Evolutionary conservation across 202 grass and related monocot species (phyloP).

Genomic region (Eragrostis tef): DNA sequence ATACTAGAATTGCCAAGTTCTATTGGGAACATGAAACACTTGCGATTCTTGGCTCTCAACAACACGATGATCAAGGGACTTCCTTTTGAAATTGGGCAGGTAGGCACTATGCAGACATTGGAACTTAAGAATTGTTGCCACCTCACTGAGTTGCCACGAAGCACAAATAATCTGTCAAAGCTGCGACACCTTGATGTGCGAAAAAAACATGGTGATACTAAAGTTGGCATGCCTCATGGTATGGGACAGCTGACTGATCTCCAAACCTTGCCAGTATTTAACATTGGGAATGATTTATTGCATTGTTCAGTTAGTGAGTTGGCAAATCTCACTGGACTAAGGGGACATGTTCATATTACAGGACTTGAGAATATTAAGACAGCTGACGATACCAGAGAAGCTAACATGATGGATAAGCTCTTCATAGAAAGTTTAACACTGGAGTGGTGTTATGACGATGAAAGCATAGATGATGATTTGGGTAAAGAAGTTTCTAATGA

Average conservation of each 20-base stretch:
- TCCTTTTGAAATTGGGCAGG: constrained; percentile 35
- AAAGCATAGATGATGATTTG: not conserved
- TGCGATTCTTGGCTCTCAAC: constrained; percentile 41
- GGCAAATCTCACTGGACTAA: constrained; percentile 4
- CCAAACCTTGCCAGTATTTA: constrained; percentile 42
- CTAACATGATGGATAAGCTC: constrained; percentile 31
- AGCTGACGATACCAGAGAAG: not conserved
- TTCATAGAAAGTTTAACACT: constrained; percentile 30
- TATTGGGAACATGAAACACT: constrained; percentile 38
- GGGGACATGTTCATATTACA: constrained; percentile 34
- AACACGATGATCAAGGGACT: constrained; percentile 43
- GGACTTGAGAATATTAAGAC: constrained; percentile 44
- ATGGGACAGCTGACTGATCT: constrained; percentile 46
- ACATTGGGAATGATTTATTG: constrained; percentile 29
- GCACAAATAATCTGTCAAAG: not conserved
- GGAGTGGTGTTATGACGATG: constrained; percentile 22
- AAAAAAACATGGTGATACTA: constrained; percentile 11
- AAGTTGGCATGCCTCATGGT: constrained; percentile 32
- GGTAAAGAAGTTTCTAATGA: not conserved
- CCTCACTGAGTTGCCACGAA: constrained; percentile 47
- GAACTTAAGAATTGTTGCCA: constrained; percentile 42
- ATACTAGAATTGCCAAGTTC: constrained; percentile 42
- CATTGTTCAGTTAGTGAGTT: constrained; percentile 38
- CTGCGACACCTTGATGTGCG: constrained; percentile 49
- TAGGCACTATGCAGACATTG: constrained; percentile 41